These are phyloP conservation scores for Seminavis robusta DNA, from an alignment of 108 stramenopile genomes.

Conservation along the genomic window DNA sequence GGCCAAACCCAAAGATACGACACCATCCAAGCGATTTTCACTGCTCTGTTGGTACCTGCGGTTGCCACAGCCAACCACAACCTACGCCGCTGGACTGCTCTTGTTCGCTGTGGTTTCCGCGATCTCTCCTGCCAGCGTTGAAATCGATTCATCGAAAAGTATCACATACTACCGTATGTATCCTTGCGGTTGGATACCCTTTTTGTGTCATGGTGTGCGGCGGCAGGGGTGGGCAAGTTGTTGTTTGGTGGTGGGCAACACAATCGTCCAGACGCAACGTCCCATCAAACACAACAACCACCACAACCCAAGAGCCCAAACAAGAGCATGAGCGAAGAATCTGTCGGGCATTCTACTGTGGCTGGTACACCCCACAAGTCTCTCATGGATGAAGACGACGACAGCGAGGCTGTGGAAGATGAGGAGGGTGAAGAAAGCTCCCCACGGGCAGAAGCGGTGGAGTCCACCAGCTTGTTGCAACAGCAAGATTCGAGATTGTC, in stretches of 20 bases:
- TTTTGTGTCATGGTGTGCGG: slow-evolving; percentile 18
- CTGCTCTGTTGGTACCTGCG: too few relatives aligned
- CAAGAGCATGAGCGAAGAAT: neutral
- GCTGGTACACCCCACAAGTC: neutral
- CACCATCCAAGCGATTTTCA: too few relatives aligned
- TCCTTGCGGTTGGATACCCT: slow-evolving; percentile 35
- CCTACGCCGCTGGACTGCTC: too few relatives aligned
- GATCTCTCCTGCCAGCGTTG: too few relatives aligned
- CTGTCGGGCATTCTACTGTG: neutral
- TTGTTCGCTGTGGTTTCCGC: too few relatives aligned
- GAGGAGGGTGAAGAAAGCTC: slow-evolving; percentile 39
- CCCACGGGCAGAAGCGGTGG: slow-evolving; percentile 19
- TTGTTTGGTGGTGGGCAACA: neutral
- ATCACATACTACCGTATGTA: slow-evolving; percentile 12
- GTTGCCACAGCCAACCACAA: too few relatives aligned
- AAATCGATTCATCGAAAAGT: too few relatives aligned
- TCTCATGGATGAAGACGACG: slow-evolving; percentile 6
- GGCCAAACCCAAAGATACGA: too few relatives aligned
- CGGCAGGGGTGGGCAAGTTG: slow-evolving; percentile 25
- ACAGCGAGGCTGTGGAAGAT: slow-evolving; percentile 15
- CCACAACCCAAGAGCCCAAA: neutral
- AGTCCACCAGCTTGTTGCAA: too few relatives aligned
- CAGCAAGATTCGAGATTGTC: slow-evolving; percentile 35
- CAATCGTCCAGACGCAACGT: neutral
- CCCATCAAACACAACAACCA: too few relatives aligned